Conservation (phyloP, 2,329 filamentous ascomycete species). For the Cytospora leucostoma region DNA sequence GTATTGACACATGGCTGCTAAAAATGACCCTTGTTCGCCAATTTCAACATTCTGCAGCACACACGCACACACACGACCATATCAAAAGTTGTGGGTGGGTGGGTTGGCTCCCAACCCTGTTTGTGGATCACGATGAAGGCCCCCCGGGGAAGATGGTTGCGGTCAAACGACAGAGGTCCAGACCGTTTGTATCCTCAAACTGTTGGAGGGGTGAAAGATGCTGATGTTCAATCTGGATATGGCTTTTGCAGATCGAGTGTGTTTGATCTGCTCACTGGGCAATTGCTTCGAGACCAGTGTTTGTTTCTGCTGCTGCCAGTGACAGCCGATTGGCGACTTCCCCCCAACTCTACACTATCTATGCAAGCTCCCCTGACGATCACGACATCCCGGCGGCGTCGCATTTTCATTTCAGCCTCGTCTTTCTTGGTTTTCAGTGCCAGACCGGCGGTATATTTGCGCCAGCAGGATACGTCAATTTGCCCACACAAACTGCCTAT, state of each 20-base stretch:
- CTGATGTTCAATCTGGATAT: not conserved
- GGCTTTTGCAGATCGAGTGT: not conserved
- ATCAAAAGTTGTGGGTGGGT: slow-evolving; percentile 6
- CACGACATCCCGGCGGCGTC: slow-evolving; percentile 16
- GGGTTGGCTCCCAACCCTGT: slow-evolving; percentile 12
- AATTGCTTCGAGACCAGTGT: slow-evolving; percentile 8
- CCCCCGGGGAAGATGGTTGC: slow-evolving; percentile 16
- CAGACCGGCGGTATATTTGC: not conserved
- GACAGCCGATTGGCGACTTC: slow-evolving; percentile 8
- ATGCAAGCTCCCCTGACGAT: slow-evolving; percentile 24
- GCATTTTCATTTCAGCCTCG: slow-evolving; percentile 23
- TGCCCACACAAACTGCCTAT: slow-evolving; percentile 1
- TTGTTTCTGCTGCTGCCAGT: not conserved
- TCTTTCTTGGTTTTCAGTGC: slow-evolving; percentile 4
- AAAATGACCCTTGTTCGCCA: slow-evolving; percentile 24
- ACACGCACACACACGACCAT: slow-evolving; percentile 13
- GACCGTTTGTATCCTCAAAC: slow-evolving; percentile 14
- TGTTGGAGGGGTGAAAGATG: slow-evolving; percentile 1
- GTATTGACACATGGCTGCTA: slow-evolving; percentile 28
- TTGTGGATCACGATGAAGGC: slow-evolving; percentile 9
- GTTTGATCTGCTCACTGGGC: slow-evolving; percentile 22
- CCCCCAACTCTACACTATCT: not conserved
- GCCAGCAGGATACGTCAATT: slow-evolving; percentile 5
- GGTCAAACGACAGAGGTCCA: slow-evolving; percentile 18
- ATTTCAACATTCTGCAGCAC: slow-evolving; percentile 24